A percentile compares a stretch with the other conserved stretches of the same genome.
Conservation (phyloP, 2,329 filamentous ascomycete species). For the Apiospora sp. region DNA sequence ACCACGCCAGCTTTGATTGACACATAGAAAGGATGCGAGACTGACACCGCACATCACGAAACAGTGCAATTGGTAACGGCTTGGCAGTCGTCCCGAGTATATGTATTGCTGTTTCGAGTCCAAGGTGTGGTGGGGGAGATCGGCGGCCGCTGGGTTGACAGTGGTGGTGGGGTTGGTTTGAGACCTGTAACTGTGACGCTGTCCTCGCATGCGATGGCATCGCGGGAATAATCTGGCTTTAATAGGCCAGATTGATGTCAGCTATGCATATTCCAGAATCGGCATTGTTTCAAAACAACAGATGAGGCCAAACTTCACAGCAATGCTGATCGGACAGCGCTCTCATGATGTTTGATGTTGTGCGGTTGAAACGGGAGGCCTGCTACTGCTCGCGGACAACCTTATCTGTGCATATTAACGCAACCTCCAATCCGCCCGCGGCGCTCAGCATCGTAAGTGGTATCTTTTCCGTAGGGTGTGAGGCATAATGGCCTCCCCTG, state of each 20-base stretch:
- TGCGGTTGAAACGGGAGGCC: conserved; percentile 10
- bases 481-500: background rate
- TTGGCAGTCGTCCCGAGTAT: background rate
- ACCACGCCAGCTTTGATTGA: background rate
- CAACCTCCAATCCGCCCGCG: background rate
- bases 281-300: conserved; percentile 8
- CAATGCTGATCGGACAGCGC: background rate
- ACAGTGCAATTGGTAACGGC: background rate
- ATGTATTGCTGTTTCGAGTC: background rate
- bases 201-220: background rate
- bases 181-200: conserved; percentile 13
- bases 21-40: conserved; percentile 3
- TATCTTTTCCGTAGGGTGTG: background rate
- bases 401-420: background rate
- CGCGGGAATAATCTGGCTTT: conserved; percentile 10
- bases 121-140: background rate
- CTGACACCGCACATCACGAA: conserved; percentile 8
- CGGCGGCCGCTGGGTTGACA: background rate
- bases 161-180: conserved; percentile 10
- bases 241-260: background rate
- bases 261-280: background rate
- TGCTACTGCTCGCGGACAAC: background rate
- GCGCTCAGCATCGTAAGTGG: background rate
- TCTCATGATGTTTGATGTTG: conserved; percentile 4
- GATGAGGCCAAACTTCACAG: background rate